Evolutionary conservation across 1,139 yeast genomes (phyloP), one percentile per base, ranked within the genome.

Genomic region (Pichia sp.): DNA sequence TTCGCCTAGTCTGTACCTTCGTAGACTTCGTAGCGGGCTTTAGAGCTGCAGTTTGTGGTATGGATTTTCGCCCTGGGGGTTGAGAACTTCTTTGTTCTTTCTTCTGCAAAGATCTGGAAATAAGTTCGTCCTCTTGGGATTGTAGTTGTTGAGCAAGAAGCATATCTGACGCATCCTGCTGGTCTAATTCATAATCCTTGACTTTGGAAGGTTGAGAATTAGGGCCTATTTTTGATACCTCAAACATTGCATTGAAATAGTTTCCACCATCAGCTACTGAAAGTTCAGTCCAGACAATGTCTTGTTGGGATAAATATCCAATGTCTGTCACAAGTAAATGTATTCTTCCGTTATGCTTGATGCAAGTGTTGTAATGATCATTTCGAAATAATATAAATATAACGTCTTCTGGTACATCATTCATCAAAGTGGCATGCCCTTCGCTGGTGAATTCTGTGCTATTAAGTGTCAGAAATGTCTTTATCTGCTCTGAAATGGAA

Each of bases 341-440:
- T 40, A 85, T 58, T 35, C 64, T 57, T 45, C 66, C 58, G 30
- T 59, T 54, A 33, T 66, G 66, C 51, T 81, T 82, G 52, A 71
- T 71, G 12, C 86, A 58, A 0, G 95, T 82, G 41, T 74, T 72
- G 58, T 84, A 87, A 57, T 86, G 96, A 56, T 86, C 85, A 56
- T 87, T 87, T 49, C 95, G 66, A 63, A 87, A 87, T 41, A 87
- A 70, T 1, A 87, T 74, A 1, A 77, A 68, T 42, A 81, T 66
- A 23, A 77, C 59, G 17, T 68, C 66, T 12, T 66, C 59, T 33
- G 64, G 56, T 33, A 83, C 55, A 15, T 25, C 10, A 9, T 18
- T 14, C 13, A 66, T 52, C 3, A 60, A 58, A 17, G 58, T 29
- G 6, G 47, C 36, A 1, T 85, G 54, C 0, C 96, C 96, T 35